A percentile compares a stretch with the other conserved stretches of the same genome.
Conservation (phyloP, 192 early-diverging fungal species). For the Pilaira anomala region DNA sequence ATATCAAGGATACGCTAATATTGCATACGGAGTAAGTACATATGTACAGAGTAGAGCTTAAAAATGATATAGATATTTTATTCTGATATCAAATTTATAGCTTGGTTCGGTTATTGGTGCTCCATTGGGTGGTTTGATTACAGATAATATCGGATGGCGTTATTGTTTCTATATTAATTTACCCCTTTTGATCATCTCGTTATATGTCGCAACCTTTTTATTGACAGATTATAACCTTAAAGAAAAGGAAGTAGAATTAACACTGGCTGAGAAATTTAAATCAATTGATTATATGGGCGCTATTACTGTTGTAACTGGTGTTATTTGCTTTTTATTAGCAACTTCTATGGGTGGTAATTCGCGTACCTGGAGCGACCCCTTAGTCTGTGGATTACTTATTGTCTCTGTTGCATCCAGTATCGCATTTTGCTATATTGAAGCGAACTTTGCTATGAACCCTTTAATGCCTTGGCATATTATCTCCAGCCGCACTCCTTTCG, state of each 20-base stretch:
- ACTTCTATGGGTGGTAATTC: slow-evolving; percentile 56
- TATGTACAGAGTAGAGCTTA: too few relatives aligned
- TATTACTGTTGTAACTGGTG: slow-evolving; percentile 36
- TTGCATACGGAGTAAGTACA: slow-evolving; percentile 25
- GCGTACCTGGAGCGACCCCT: slow-evolving; percentile 47
- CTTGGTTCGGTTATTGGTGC: slow-evolving; percentile 62
- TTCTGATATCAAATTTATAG: not conserved
- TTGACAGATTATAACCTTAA: slow-evolving; percentile 43
- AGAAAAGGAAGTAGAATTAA: not conserved
- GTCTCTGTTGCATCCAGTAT: slow-evolving; percentile 29
- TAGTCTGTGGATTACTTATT: slow-evolving; percentile 44
- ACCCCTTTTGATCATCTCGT: slow-evolving; percentile 53
- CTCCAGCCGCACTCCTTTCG: slow-evolving; percentile 42
- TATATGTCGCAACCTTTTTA: slow-evolving; percentile 39
- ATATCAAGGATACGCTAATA: slow-evolving; percentile 34
- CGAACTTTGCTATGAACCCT: slow-evolving; percentile 58
- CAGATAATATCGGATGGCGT: slow-evolving; percentile 49
- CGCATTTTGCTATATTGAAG: slow-evolving; percentile 52
- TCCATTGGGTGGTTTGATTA: slow-evolving; percentile 58
- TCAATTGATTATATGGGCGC: slow-evolving; percentile 53
- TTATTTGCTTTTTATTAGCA: slow-evolving; percentile 46
- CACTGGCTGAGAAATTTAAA: slow-evolving; percentile 36
- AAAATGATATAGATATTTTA: not conserved
- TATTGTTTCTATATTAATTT: slow-evolving; percentile 78
- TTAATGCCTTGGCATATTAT: slow-evolving; percentile 61